phyloP scores from a whole-genome alignment of 306 rosid genomes.

The Acacia confusa region DNA sequence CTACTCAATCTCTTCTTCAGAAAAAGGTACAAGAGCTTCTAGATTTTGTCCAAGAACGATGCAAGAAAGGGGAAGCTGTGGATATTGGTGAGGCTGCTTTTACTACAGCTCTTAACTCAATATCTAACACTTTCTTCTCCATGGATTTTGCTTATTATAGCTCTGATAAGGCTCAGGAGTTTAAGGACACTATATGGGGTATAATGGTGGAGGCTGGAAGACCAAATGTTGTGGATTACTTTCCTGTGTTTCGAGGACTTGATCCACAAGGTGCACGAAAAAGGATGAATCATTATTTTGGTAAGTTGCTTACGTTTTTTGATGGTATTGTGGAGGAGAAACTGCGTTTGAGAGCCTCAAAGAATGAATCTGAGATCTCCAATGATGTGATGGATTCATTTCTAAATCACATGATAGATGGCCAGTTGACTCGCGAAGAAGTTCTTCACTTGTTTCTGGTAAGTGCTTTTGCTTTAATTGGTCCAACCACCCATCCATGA shows the following conservation, averaged over 20 bases:
- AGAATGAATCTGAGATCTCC: background rate
- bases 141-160: conserved; percentile 37
- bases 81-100: conserved; percentile 39
- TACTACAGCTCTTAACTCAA: conserved; percentile 32
- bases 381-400: conserved; percentile 27
- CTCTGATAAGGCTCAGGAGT: conserved; percentile 36
- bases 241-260: background rate
- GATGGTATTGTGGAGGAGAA: conserved; percentile 20
- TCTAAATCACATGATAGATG: background rate
- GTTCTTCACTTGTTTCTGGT: conserved; percentile 3
- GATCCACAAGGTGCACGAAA: conserved; percentile 6
- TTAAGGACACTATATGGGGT: conserved; percentile 2
- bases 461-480: background rate
- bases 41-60: background rate
- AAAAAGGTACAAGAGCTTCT: conserved; percentile 27
- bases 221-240: conserved; percentile 28
- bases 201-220: conserved; percentile 26
- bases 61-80: conserved; percentile 26
- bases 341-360: background rate
- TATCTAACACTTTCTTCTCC: conserved; percentile 47
- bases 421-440: background rate
- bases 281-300: background rate
- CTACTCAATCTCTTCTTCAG: conserved; percentile 34
- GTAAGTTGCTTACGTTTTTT: background rate
- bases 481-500: too few species aligned